These are phyloP conservation scores for Cnidoscolus chayamansa DNA, from an alignment of 441 rosid species.

Conservation along the genomic window DNA sequence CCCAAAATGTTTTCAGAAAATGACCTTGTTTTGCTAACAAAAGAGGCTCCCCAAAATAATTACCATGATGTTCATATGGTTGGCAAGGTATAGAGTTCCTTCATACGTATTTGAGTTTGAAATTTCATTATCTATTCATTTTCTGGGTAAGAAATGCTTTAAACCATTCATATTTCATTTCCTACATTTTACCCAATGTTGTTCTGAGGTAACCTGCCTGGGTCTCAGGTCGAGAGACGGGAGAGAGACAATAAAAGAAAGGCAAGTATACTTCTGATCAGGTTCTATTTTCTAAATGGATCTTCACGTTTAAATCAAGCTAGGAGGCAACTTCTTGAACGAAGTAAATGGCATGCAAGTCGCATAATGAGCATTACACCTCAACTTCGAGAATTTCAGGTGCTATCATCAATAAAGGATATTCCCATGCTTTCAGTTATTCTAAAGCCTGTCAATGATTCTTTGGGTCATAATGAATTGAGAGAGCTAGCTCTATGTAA, in stretches of 20 bases:
- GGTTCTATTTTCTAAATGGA: constrained; percentile 86
- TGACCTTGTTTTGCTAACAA: constrained; percentile 90
- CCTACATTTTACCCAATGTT: constrained; percentile 10
- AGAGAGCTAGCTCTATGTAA: constrained; percentile 46
- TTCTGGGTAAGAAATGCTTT: not conserved
- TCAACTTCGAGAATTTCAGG: constrained; percentile 97
- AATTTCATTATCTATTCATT: not conserved
- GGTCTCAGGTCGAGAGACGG: constrained; percentile 89
- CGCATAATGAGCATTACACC: constrained; percentile 85
- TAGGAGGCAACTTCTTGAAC: constrained; percentile 87
- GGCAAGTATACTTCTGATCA: constrained; percentile 61
- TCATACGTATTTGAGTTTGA: not conserved
- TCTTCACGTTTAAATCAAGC: constrained; percentile 81
- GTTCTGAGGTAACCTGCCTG: constrained; percentile 25
- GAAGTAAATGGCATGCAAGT: constrained; percentile 98
- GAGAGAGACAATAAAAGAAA: constrained; percentile 84
- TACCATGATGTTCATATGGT: constrained; percentile 67
- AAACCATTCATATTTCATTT: not conserved
- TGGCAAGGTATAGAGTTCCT: constrained; percentile 67
- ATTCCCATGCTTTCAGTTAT: constrained; percentile 79
- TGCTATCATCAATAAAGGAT: constrained; percentile 64
- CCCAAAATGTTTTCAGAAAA: constrained; percentile 76
- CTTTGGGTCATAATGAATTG: constrained; percentile 33
- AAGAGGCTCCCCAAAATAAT: constrained; percentile 60
- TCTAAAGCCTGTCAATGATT: constrained; percentile 56